phyloP scores from a whole-genome alignment of 352 stramenopile species.

The Pythium angustatum region DNA sequence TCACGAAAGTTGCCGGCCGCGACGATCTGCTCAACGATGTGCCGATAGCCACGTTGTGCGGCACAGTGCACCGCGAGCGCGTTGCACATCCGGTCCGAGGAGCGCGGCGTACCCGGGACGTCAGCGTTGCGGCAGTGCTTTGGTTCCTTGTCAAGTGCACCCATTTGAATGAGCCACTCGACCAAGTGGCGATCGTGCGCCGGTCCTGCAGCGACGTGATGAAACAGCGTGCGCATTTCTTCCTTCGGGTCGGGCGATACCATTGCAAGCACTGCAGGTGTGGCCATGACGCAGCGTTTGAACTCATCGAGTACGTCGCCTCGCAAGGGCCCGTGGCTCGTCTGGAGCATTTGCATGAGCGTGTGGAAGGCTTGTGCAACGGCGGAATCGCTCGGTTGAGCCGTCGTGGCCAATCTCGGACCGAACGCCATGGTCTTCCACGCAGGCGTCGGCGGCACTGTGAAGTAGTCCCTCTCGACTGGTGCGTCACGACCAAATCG shows the following conservation, averaged over 20 bases:
- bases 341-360: slow-evolving; percentile 2
- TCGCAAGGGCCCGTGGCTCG: background rate
- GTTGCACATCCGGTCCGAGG: background rate
- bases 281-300: background rate
- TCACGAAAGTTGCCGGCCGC: background rate
- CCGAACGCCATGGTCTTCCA: too few species aligned
- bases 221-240: slow-evolving; percentile 17
- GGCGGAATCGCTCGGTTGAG: too few species aligned
- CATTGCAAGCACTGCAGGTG: background rate
- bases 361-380: too few species aligned
- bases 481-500: too few species aligned
- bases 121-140: slow-evolving; percentile 3
- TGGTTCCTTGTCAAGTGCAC: slow-evolving; percentile 9
- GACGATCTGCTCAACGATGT: background rate
- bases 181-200: slow-evolving; percentile 32
- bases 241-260: background rate
- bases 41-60: background rate
- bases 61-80: slow-evolving; percentile 4
- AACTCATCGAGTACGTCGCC: background rate
- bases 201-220: slow-evolving; percentile 35
- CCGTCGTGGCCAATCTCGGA: too few species aligned
- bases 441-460: background rate
- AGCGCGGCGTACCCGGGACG: background rate
- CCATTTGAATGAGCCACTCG: slow-evolving; percentile 46
- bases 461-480: background rate